Base-by-base conservation (phyloP, 768 basidiomycete species). In the Amanita phalloides region DNA sequence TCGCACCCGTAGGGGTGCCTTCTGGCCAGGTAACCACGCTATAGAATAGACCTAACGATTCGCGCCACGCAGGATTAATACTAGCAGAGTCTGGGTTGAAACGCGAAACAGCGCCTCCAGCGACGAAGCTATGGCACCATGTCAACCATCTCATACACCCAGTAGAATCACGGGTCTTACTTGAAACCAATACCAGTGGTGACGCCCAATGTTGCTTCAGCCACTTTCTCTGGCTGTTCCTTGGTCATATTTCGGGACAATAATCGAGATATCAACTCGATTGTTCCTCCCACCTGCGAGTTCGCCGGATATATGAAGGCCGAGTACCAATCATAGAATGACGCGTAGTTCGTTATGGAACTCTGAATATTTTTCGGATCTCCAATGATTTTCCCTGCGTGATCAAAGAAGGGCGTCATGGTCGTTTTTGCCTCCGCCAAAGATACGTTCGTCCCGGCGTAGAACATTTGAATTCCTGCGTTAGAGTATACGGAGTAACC, bases 241-340 rank as follows among this genome's bases (percentile, higher is more conserved):
- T 60, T 46, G 0, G 66, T 52, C 4, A 64, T 53, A 0, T 66
- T 63, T 9, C 62, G 54, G 1, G 71, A 61, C 14, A 72, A 48
- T 2, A 73, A 57, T 7, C 73, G 64, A 1, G 68, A 67, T 0
- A 62, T 61, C 3, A 70, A 17, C 54, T 72, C 65, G 1, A 55
- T 17, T 42, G 57, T 61, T 4, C 1, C 39, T 3, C 67, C 68
- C 3, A 64, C 62, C 39, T 62, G 55, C 17, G 17, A 17, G 1
- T 10, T 50, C 3, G 11, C 20, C 3, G 41, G 39, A 13, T 35
- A 30, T 20, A 54, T 57, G 3, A 57, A 8, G 0, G 38, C 11
- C 9, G 55, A 39, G 44, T 62, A 61, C 52, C 63, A 61, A 2
- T 58, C 52, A 38, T 61, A 58, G 56, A 64, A 67, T 11, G 64